Conservation (phyloP, 805 yeast species). For the Ogataea dorogensis region DNA sequence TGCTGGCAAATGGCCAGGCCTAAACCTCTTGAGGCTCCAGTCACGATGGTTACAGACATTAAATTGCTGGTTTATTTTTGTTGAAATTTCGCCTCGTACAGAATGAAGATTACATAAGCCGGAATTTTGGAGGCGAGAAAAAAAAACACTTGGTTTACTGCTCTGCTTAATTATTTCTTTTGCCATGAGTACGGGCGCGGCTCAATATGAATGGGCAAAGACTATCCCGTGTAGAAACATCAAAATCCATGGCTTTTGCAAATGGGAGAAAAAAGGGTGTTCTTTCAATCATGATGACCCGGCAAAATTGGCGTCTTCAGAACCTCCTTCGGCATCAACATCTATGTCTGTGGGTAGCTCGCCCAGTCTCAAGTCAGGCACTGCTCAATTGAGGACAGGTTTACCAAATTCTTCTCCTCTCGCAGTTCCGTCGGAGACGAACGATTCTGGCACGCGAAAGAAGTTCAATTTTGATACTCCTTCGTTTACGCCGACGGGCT, state of each 20-base stretch:
- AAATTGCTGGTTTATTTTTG: no score
- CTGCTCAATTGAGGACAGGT: slow-evolving; percentile 2
- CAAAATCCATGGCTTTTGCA: slow-evolving; percentile 83
- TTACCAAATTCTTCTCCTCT: slow-evolving; percentile 5
- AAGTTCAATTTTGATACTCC: slow-evolving; percentile 56
- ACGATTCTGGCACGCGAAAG: slow-evolving; percentile 31
- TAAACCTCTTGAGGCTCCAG: slow-evolving; percentile 76
- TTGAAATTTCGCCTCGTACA: no score
- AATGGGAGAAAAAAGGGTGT: slow-evolving; percentile 84
- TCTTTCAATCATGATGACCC: slow-evolving; percentile 66
- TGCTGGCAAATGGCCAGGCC: slow-evolving; percentile 71
- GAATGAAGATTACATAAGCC: slow-evolving; percentile 1
- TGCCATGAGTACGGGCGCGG: slow-evolving; percentile 17
- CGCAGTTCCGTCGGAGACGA: slow-evolving; percentile 10
- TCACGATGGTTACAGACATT: slow-evolving; percentile 41
- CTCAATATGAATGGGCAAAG: slow-evolving; percentile 57
- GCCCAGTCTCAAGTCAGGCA: slow-evolving; percentile 9
- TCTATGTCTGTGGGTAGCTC: slow-evolving; percentile 12
- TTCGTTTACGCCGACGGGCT: slow-evolving; percentile 47
- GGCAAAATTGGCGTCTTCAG: slow-evolving; percentile 16
- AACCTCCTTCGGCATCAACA: slow-evolving; percentile 12
- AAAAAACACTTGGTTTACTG: slow-evolving; percentile 1
- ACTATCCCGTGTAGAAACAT: slow-evolving; percentile 82
- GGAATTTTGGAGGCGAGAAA: no score
- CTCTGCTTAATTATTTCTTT: not conserved